Percentiles rank a stretch among this genome's conserved stretches.
These are phyloP conservation scores for Dendrothele bispora DNA, from an alignment of 768 basidiomycete species.

Conservation along the genomic window DNA sequence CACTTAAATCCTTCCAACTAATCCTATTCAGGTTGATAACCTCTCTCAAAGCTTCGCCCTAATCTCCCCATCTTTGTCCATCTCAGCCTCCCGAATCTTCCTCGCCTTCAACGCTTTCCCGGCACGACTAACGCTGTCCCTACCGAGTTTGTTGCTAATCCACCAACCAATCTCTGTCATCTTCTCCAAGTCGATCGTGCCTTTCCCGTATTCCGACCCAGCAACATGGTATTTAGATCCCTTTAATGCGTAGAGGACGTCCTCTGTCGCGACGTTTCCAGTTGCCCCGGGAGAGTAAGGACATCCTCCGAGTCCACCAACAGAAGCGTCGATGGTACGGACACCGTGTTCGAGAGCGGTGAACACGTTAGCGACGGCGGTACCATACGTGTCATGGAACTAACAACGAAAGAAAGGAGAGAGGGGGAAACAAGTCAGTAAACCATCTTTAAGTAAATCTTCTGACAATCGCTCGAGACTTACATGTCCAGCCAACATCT, in stretches of 20 bases:
- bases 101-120: conserved; percentile 69
- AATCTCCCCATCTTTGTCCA: conserved; percentile 4
- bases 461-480: conserved; percentile 37
- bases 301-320: conserved; percentile 92
- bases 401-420: conserved; percentile 24
- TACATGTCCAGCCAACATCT: conserved; percentile 64
- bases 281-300: conserved; percentile 96
- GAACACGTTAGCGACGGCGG: conserved; percentile 75
- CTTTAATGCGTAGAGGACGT: conserved; percentile 81
- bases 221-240: conserved; percentile 58
- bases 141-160: conserved; percentile 69
- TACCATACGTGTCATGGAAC: conserved; percentile 92
- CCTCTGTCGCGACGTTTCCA: conserved; percentile 93
- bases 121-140: conserved; percentile 73
- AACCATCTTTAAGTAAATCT: neutral
- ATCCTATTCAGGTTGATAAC: neutral
- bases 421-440: conserved; percentile 4
- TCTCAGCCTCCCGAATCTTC: conserved; percentile 31
- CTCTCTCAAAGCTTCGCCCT: conserved; percentile 3
- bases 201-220: conserved; percentile 37
- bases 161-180: conserved; percentile 80
- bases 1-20: conserved; percentile 5
- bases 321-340: conserved; percentile 77
- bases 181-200: conserved; percentile 57
- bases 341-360: conserved; percentile 73